These are phyloP conservation scores for Datisca glomerata DNA, from an alignment of 306 rosid species.

Conservation along the genomic window DNA sequence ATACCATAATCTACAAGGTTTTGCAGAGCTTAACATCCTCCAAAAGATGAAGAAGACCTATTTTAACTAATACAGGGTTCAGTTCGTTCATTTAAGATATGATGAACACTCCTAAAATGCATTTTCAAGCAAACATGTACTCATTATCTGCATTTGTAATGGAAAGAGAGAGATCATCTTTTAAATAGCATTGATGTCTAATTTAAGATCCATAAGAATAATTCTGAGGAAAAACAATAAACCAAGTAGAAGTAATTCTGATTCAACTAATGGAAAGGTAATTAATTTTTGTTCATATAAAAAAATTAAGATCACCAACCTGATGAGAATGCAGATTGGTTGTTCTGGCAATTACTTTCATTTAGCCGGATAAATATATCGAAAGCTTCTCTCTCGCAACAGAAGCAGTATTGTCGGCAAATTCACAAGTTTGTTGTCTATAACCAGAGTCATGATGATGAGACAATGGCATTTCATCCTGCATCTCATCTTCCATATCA, in stretches of 20 bases:
- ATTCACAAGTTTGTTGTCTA: conserved; percentile 47
- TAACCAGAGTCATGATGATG: conserved; percentile 60
- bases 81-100: too few species aligned
- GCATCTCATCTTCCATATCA: conserved; percentile 63
- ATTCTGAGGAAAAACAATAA: too few species aligned
- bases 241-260: neutral
- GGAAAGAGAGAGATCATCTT: too few species aligned
- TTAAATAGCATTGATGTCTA: neutral
- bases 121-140: too few species aligned
- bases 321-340: neutral
- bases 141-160: too few species aligned
- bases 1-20: too few species aligned
- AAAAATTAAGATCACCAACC: neutral
- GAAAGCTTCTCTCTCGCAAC: conserved; percentile 50
- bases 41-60: too few species aligned
- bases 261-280: neutral
- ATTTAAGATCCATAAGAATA: too few species aligned
- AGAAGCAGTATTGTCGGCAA: conserved; percentile 29
- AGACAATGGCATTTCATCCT: conserved; percentile 29
- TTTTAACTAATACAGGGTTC: too few species aligned
- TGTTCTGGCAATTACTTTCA: too few species aligned
- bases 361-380: conserved; percentile 31
- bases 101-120: too few species aligned
- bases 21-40: too few species aligned
- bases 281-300: neutral